Conservation (phyloP, 179 eudicot genomes). For the Silene vulgaris region DNA sequence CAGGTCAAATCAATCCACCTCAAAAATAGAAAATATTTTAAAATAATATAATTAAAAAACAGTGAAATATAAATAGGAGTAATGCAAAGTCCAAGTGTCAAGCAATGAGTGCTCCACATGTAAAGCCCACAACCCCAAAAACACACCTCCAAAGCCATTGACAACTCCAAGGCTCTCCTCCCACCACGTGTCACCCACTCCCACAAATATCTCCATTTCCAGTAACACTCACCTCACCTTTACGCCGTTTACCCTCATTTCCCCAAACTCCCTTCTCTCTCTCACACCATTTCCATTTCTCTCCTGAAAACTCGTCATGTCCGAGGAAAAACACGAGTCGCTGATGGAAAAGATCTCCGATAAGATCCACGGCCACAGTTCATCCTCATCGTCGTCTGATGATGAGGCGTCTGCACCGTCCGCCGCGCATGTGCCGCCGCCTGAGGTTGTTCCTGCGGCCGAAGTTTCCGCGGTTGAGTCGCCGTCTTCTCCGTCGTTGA, state of each 20-base stretch:
- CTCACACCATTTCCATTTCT: background rate
- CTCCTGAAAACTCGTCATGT: slow-evolving; percentile 16
- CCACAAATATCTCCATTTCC: slow-evolving; percentile 24
- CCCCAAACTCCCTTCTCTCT: background rate
- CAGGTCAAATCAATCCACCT: too few relatives aligned
- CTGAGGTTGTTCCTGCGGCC: slow-evolving; percentile 28
- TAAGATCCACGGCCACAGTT: slow-evolving; percentile 42
- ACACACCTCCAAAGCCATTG: background rate
- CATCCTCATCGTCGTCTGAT: slow-evolving; percentile 60
- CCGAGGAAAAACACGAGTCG: slow-evolving; percentile 34
- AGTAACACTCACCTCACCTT: too few relatives aligned
- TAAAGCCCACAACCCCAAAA: slow-evolving; percentile 10
- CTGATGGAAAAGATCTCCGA: slow-evolving; percentile 58
- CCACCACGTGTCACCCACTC: slow-evolving; percentile 24
- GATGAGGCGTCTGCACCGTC: slow-evolving; percentile 26
- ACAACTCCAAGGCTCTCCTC: slow-evolving; percentile 10
- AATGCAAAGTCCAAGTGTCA: slow-evolving; percentile 13
- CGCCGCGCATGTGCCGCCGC: slow-evolving; percentile 28
- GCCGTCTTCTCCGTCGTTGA: slow-evolving; percentile 19
- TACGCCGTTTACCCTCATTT: background rate
- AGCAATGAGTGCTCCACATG: slow-evolving; percentile 26
- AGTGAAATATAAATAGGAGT: too few relatives aligned
- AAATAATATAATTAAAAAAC: background rate
- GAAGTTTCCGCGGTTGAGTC: slow-evolving; percentile 18
- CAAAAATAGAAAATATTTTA: background rate